Percentiles rank a stretch among this genome's conserved stretches.
Evolutionary conservation across 441 rosid genomes (phyloP).

Genomic region (Brassica balearica): DNA sequence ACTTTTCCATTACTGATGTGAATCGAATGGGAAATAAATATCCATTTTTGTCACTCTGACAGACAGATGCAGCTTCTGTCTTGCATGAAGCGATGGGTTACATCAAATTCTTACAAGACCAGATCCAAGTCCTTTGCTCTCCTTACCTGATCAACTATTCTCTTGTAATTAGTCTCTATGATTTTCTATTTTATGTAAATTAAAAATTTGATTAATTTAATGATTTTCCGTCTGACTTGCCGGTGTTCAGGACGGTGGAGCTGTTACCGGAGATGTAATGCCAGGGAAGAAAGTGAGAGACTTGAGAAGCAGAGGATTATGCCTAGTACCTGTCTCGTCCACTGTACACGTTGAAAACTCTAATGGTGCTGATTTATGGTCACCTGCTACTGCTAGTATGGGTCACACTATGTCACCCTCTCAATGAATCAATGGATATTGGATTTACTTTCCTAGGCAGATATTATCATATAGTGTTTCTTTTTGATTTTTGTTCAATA

Average conservation of each 20-base stretch:
- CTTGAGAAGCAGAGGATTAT: slow-evolving; percentile 80
- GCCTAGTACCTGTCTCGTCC: slow-evolving; percentile 73
- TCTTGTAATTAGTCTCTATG: slow-evolving; percentile 55
- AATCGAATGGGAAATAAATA: not conserved
- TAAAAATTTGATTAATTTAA: not conserved
- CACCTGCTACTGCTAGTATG: slow-evolving; percentile 60
- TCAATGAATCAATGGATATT: slow-evolving; percentile 37
- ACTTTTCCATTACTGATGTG: slow-evolving; percentile 22
- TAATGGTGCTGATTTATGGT: slow-evolving; percentile 94
- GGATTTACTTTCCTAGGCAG: slow-evolving; percentile 11
- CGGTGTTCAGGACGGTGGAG: slow-evolving; percentile 37
- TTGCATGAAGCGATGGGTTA: slow-evolving; percentile 97
- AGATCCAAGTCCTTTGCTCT: slow-evolving; percentile 84
- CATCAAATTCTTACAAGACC: slow-evolving; percentile 89
- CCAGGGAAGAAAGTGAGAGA: slow-evolving; percentile 51
- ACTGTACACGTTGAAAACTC: slow-evolving; percentile 63
- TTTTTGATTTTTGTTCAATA: slow-evolving; percentile 1
- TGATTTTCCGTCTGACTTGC: not conserved
- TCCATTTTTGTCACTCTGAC: slow-evolving; percentile 36
- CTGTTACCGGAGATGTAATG: slow-evolving; percentile 31
- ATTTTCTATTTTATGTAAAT: not conserved
- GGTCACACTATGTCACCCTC: slow-evolving; percentile 44
- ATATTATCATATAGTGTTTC: slow-evolving; percentile 18
- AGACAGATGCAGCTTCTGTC: slow-evolving; percentile 95
- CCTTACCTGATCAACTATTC: slow-evolving; percentile 67